Percentiles rank a stretch among this genome's conserved stretches.
Evolutionary conservation across 1,284 basidiomycete species (phyloP).

Genomic region (Cystobasidiaceae sp.): DNA sequence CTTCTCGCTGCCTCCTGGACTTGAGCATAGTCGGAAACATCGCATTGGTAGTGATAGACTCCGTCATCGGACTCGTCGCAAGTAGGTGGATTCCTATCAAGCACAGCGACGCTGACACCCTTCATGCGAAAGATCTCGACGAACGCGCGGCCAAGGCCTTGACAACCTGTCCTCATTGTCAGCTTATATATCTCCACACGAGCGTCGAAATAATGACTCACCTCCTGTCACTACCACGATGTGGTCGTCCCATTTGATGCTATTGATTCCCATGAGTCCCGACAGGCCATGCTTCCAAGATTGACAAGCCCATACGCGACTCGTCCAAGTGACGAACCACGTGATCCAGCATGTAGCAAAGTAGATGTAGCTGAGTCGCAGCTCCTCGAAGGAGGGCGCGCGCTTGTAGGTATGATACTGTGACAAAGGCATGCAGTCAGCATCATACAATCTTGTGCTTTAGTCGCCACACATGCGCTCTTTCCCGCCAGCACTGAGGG

Average conservation of each 20-base stretch:
- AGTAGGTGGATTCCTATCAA: slow-evolving; percentile 56
- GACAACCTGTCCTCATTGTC: slow-evolving; percentile 58
- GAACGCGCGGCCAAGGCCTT: slow-evolving; percentile 78
- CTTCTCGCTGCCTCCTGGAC: slow-evolving; percentile 65
- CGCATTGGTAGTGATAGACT: slow-evolving; percentile 69
- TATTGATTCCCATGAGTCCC: slow-evolving; percentile 10
- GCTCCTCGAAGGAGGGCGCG: neutral
- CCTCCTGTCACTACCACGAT: slow-evolving; percentile 85
- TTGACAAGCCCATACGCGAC: slow-evolving; percentile 16
- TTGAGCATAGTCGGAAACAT: slow-evolving; percentile 78
- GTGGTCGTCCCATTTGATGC: slow-evolving; percentile 46
- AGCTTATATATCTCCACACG: neutral
- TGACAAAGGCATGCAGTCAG: no score
- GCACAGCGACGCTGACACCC: slow-evolving; percentile 73
- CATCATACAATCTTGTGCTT: no score
- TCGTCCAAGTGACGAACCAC: slow-evolving; percentile 16
- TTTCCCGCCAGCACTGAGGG: no score
- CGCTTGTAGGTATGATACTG: slow-evolving; percentile 8
- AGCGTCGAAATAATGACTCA: slow-evolving; percentile 45
- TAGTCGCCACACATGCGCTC: no score
- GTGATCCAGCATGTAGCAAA: slow-evolving; percentile 12
- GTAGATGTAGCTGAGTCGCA: neutral
- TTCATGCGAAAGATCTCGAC: slow-evolving; percentile 74
- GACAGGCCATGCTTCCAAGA: slow-evolving; percentile 21
- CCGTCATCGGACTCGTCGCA: slow-evolving; percentile 55